Percentiles rank a stretch among this genome's conserved stretches.
Evolutionary conservation across 2,329 filamentous ascomycete species (phyloP).

Genomic region (Talaromyces verruculosus): DNA sequence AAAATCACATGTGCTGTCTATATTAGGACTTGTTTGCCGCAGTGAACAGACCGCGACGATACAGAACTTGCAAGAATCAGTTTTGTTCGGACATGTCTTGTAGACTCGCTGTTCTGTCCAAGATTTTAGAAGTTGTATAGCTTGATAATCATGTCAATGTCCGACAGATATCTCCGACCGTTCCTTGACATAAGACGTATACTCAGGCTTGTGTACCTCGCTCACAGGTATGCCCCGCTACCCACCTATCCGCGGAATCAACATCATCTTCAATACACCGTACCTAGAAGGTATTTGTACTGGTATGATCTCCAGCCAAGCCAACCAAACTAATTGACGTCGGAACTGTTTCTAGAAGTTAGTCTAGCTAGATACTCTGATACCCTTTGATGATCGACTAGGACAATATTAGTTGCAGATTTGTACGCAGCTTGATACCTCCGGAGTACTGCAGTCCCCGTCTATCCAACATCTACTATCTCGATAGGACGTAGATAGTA

Average conservation of each 20-base stretch:
- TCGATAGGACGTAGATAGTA: neutral
- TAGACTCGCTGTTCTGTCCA: neutral
- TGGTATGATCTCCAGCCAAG: neutral
- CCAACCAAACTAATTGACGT: neutral
- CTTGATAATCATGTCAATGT: neutral
- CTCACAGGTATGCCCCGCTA: neutral
- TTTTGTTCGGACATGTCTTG: neutral
- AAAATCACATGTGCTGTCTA: neutral
- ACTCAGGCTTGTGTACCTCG: neutral
- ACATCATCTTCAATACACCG: neutral
- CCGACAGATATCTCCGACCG: neutral
- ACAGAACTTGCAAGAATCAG: neutral
- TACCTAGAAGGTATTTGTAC: neutral
- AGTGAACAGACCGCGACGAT: neutral
- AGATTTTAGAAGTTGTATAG: neutral
- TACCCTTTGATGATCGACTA: neutral
- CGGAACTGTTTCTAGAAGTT: neutral
- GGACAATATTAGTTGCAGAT: neutral
- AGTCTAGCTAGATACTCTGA: neutral
- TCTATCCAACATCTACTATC: neutral
- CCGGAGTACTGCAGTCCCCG: neutral
- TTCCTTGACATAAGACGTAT: neutral
- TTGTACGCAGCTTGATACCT: neutral
- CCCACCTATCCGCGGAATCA: neutral
- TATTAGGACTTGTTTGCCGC: neutral